Evolutionary conservation across 345 rosid species (phyloP).

Genomic region (Limnanthes douglasii): DNA sequence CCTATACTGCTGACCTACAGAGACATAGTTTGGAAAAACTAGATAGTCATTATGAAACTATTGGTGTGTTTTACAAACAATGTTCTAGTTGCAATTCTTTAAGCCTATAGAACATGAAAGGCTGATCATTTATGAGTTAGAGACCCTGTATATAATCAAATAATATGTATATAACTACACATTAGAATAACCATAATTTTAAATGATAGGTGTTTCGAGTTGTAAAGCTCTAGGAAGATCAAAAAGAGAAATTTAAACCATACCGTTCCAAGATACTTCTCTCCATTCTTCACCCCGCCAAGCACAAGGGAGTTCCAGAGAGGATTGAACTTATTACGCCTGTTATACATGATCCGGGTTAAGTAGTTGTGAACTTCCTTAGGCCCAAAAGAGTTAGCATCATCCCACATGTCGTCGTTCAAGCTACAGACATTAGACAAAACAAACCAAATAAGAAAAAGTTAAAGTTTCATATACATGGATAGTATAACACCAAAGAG

Average conservation of each 20-base stretch:
- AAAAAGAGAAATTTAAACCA: slow-evolving; percentile 1
- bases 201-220: too few relatives aligned
- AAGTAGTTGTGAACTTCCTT: slow-evolving; percentile 95
- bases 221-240: slow-evolving; percentile 1
- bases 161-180: too few relatives aligned
- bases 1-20: slow-evolving; percentile 86
- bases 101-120: too few relatives aligned
- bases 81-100: too few relatives aligned
- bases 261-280: slow-evolving; percentile 94
- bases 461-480: background rate
- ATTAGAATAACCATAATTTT: too few relatives aligned
- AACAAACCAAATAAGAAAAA: slow-evolving; percentile 6
- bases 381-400: slow-evolving; percentile 96
- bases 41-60: slow-evolving; percentile 2
- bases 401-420: slow-evolving; percentile 99
- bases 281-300: slow-evolving; percentile 91
- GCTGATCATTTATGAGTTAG: too few relatives aligned
- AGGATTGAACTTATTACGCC: slow-evolving; percentile 94
- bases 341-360: slow-evolving; percentile 86
- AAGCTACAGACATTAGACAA: slow-evolving; percentile 33
- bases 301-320: slow-evolving; percentile 95
- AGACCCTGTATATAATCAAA: too few relatives aligned
- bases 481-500: too few relatives aligned
- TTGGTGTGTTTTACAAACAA: too few relatives aligned
- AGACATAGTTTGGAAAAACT: slow-evolving; percentile 7